Evolutionary conservation across 345 rosid genomes (phyloP), one percentile per base, ranked within the genome.

Genomic region (Crucihimalaya himalaica): DNA sequence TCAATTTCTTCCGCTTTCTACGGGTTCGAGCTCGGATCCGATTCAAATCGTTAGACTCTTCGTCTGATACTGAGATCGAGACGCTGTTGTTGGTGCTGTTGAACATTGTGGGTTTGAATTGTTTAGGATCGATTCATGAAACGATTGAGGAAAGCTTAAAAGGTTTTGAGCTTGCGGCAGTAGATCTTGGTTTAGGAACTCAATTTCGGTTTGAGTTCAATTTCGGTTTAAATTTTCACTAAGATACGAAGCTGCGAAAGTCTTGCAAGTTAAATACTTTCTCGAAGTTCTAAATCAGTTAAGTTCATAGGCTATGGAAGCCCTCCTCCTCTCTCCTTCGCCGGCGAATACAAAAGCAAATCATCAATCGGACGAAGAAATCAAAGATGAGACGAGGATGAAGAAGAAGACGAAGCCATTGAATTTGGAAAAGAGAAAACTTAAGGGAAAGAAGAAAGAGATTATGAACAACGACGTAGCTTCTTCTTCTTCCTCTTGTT

Each of bases 21-120:
- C 96, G 84, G 63, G 78, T 83, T 10, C 93, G 93, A 57, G 55
- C 83, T 1, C 92, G 91, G 87, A 79, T 76, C 63, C 92, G 85
- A 27, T 86, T 82, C 37, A 52, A 78, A 21, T 87, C 98, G 63
- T 84, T 89, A 1, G 85, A 48, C 8, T 90, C 98, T 0, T 90
- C 98, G 65, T 93, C 97, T 1, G 97, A 85, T 10, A 90, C 83
- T 10, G 88, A 70, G 78, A 93, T 87, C 40, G 90, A 74, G 31
- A 87, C 67, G 79, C 81, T 72, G 70, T 71, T 81, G 71, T 70
- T 83, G 81, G 5, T 46, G 76, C 13, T 48, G 74, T 34, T 78
- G 51, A 65, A 66, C 79, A 75, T 75, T 55, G 71, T 39, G 43
- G 8, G 39, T 25, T 39, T 8, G 25, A 52, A 37, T 23, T 11